Evolutionary conservation across 441 rosid species (phyloP).

Genomic region (Populus hybrid): DNA sequence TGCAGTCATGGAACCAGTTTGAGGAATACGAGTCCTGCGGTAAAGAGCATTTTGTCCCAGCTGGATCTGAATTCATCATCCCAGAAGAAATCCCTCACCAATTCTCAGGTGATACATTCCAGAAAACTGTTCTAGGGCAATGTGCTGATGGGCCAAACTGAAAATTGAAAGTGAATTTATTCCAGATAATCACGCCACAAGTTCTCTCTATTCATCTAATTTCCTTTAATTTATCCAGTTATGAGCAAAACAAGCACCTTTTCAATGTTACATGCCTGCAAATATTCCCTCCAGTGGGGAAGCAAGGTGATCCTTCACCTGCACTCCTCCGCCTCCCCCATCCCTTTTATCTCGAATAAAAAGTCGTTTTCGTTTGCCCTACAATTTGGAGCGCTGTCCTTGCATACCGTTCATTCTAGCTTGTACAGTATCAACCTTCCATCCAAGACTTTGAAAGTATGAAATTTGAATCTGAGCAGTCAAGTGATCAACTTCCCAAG

Average conservation of each 20-base stretch:
- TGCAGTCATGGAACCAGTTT: background rate
- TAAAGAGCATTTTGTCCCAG: background rate
- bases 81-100: slow-evolving; percentile 6
- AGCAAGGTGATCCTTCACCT: background rate
- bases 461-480: background rate
- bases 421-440: background rate
- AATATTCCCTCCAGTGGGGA: background rate
- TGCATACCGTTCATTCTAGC: background rate
- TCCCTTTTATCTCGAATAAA: too few species aligned
- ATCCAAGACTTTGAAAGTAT: background rate
- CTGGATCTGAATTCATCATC: slow-evolving; percentile 1
- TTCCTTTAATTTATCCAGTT: too few species aligned
- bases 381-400: too few species aligned
- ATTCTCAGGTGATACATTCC: background rate
- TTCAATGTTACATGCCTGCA: background rate
- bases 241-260: background rate
- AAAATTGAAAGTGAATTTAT: too few species aligned
- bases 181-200: too few species aligned
- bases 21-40: background rate
- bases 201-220: background rate
- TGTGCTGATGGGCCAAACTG: background rate
- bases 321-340: background rate
- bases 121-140: background rate
- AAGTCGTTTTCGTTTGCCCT: too few species aligned
- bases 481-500: background rate